Evolutionary conservation across 176 grass and related monocot species (phyloP).

Genomic region (Phoenix dactylifera): DNA sequence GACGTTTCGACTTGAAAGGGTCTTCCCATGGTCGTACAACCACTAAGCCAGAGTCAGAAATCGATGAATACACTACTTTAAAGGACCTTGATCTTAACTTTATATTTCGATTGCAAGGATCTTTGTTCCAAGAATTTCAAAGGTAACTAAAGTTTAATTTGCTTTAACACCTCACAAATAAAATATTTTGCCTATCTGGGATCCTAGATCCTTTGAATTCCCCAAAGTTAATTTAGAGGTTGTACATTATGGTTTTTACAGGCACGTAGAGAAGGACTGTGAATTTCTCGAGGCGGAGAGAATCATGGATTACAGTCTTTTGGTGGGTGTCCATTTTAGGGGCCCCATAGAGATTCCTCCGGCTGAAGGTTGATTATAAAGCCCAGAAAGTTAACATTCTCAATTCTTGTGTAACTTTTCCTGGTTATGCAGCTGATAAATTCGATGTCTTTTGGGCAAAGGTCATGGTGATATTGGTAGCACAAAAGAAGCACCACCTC

Average conservation of each 20-base stretch:
- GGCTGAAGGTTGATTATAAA: constrained; percentile 33
- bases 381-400: background rate
- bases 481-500: constrained; percentile 37
- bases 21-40: constrained; percentile 78
- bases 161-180: background rate
- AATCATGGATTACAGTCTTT: constrained; percentile 94
- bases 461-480: constrained; percentile 58
- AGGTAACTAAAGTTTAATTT: constrained; percentile 42
- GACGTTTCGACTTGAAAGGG: constrained; percentile 90
- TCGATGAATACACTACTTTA: constrained; percentile 86
- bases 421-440: no score
- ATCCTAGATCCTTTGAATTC: constrained; percentile 3
- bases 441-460: constrained; percentile 17
- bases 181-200: constrained; percentile 3
- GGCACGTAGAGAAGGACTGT: constrained; percentile 79
- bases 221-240: constrained; percentile 29
- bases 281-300: constrained; percentile 85
- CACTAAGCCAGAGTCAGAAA: constrained; percentile 58
- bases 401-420: no score
- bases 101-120: constrained; percentile 64
- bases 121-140: constrained; percentile 68
- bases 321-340: constrained; percentile 90
- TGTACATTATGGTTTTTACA: constrained; percentile 33
- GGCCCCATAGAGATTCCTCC: constrained; percentile 27
- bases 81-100: constrained; percentile 99